Evolutionary conservation across 805 yeast species (phyloP), one percentile per base, ranked within the genome.

Genomic region (Candida fluviatilis): DNA sequence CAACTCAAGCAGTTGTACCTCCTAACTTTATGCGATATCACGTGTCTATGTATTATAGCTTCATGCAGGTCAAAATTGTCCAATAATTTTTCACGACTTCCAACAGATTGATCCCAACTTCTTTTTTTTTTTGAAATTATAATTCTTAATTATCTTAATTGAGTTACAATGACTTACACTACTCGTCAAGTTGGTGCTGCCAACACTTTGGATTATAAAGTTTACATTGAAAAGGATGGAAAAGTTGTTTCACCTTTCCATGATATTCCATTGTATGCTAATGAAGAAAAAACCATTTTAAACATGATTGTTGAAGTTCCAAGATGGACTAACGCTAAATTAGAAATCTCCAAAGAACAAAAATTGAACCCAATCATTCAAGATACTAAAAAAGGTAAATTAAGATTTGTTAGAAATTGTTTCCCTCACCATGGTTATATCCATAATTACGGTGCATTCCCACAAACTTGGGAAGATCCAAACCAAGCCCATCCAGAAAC

Each of bases 351-450:
- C 64, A 90, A 89, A 71, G 95, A 85, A 55, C 70, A 70, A 52
- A 66, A 77, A 33, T 75, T 89, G 61, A 93, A 93, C 75, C 99
- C 99, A 56, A 93, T 93, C 54, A 73, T 86, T 46, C 99, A 93
- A 74, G 99, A 93, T 69, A 86, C 95, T 60, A 93, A 93, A 76
- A 91, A 93, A 76, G 98, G 97, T 51, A 84, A 88, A 67, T 79
- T 89, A 58, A 82, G 98, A 72, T 93, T 83, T 54, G 98, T 93
- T 43, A 83, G 95, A 73, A 93, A 93, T 79, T 81, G 95, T 66
- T 91, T 91, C 87, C 99, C 99, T 38, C 95, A 86, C 75, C 95
- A 93, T 65, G 99, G 99, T 54, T 91, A 93, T 75, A 91, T 91
- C 53, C 96, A 89, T 74, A 93, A 93, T 75, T 91, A 91, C 64